These are phyloP conservation scores for Gamarada debralockiae DNA, from an alignment of 495 filamentous ascomycete genomes.

Conservation along the genomic window DNA sequence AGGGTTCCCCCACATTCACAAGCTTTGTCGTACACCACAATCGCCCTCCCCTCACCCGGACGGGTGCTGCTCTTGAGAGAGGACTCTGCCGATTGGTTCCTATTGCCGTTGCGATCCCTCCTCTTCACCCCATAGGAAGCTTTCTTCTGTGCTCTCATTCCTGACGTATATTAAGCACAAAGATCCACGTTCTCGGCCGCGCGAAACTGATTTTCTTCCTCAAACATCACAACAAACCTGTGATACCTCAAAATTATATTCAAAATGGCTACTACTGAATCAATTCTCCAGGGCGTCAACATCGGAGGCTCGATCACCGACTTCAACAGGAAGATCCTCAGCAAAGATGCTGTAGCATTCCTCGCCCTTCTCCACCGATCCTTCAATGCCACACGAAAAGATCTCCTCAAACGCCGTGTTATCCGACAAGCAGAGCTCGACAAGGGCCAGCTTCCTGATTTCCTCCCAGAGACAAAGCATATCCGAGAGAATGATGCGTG, in stretches of 20 bases:
- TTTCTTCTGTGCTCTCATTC: not conserved
- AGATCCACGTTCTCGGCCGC: not conserved
- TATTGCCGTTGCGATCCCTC: slow-evolving; percentile 4
- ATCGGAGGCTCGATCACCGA: slow-evolving; percentile 76
- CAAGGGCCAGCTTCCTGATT: slow-evolving; percentile 86
- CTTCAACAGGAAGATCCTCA: slow-evolving; percentile 84
- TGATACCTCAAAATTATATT: not conserved
- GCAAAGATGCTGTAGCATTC: slow-evolving; percentile 86
- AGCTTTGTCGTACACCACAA: too few relatives aligned
- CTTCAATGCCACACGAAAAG: slow-evolving; percentile 89
- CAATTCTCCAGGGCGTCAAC: slow-evolving; percentile 81
- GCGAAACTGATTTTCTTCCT: not conserved
- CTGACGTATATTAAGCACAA: slow-evolving; percentile 1
- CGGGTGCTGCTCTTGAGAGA: slow-evolving; percentile 8
- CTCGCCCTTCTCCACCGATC: slow-evolving; percentile 90
- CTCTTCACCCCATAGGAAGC: not conserved
- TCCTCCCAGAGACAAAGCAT: slow-evolving; percentile 92
- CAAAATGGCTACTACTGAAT: slow-evolving; percentile 68
- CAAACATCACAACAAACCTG: not conserved
- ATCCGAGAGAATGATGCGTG: slow-evolving; percentile 93
- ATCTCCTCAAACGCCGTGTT: slow-evolving; percentile 80
- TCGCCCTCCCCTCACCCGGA: slow-evolving; percentile 13
- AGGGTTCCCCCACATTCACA: slow-evolving; percentile 21
- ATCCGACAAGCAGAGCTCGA: slow-evolving; percentile 93
- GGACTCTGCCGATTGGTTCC: slow-evolving; percentile 12